Percentiles rank a stretch among this genome's conserved stretches.
Conservation (phyloP, 225 moss, liverwort and hornwort genomes). For the Physcomitrellopsis africana region DNA sequence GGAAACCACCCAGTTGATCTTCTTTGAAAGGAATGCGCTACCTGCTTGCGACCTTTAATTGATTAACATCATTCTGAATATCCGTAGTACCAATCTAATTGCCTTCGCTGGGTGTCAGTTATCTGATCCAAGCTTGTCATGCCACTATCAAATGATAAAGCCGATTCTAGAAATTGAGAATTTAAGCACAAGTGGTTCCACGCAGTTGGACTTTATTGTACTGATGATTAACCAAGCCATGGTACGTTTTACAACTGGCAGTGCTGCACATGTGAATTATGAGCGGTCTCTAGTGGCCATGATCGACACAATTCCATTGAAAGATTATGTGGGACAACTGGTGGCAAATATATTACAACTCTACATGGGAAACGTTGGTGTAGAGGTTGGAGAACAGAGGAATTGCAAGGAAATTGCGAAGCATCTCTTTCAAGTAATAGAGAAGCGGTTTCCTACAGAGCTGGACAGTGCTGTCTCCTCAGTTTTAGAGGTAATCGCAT, state of each 20-base stretch:
- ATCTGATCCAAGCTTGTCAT: neutral
- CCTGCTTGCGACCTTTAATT: slow-evolving; percentile 9
- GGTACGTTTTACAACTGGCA: slow-evolving; percentile 33
- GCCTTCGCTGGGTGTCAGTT: neutral
- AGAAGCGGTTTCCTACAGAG: slow-evolving; percentile 70
- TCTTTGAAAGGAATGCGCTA: slow-evolving; percentile 3
- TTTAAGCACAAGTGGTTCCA: neutral
- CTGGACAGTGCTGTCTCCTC: slow-evolving; percentile 72
- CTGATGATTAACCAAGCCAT: slow-evolving; percentile 6
- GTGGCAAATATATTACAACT: slow-evolving; percentile 69
- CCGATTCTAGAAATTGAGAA: neutral
- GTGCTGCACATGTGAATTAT: slow-evolving; percentile 69
- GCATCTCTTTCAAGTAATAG: slow-evolving; percentile 64
- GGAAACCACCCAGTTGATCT: slow-evolving; percentile 17
- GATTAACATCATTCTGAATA: slow-evolving; percentile 5
- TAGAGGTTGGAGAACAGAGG: slow-evolving; percentile 32
- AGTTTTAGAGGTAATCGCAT: slow-evolving; percentile 60
- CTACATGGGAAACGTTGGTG: slow-evolving; percentile 35
- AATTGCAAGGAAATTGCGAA: slow-evolving; percentile 53
- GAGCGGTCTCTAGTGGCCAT: slow-evolving; percentile 67
- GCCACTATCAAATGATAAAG: slow-evolving; percentile 7
- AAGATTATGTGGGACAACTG: slow-evolving; percentile 60
- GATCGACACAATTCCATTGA: slow-evolving; percentile 70
- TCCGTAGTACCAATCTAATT: neutral
- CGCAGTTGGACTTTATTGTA: neutral